phyloP scores from a whole-genome alignment of 2,329 filamentous ascomycete species.

The Annulohypoxylon truncatum region DNA sequence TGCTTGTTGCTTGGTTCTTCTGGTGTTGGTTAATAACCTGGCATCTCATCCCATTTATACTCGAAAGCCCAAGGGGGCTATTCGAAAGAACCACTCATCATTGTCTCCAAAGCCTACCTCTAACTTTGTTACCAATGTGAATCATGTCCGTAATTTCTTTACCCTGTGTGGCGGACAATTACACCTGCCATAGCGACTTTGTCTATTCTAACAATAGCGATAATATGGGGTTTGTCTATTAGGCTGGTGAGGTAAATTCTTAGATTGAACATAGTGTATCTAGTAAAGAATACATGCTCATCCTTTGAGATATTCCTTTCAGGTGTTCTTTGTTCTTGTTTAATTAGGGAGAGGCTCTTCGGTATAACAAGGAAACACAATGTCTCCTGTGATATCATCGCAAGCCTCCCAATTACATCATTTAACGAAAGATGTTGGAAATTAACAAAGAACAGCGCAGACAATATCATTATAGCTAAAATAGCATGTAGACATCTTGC shows the following conservation, averaged over 20 bases:
- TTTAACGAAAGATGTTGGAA: background rate
- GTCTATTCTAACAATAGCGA: background rate
- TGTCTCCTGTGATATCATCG: background rate
- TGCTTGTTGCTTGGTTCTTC: background rate
- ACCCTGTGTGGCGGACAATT: background rate
- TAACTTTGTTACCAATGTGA: background rate
- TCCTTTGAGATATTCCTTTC: background rate
- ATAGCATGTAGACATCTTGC: no score
- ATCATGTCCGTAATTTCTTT: background rate
- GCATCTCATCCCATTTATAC: slow-evolving; percentile 19
- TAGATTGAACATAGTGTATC: background rate
- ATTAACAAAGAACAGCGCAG: background rate
- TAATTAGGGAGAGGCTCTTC: background rate
- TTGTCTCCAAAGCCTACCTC: background rate
- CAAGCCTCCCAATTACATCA: background rate
- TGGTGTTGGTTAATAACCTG: background rate
- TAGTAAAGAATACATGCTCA: background rate
- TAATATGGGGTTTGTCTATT: background rate
- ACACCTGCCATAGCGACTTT: background rate
- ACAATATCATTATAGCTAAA: no score
- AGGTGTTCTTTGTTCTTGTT: background rate
- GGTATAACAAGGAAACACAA: background rate
- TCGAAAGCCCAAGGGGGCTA: background rate
- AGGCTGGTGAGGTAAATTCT: no score
- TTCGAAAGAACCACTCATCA: background rate